Base-by-base conservation (phyloP, 331 rosid species). In the Stylosanthes scabra region DNA sequence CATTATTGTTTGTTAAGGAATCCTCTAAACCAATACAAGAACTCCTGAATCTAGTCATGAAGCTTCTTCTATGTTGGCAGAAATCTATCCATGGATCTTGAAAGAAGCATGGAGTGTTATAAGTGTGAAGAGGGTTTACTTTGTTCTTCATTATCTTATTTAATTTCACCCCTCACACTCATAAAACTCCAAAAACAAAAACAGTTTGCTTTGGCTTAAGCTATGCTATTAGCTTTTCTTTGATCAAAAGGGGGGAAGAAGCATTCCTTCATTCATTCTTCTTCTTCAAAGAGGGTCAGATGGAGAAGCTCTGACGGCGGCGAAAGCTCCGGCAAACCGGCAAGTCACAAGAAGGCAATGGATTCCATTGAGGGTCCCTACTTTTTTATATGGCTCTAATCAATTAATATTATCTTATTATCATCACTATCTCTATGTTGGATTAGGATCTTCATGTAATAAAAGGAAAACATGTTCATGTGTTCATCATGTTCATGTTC, bases 281-380 rank as follows among this genome's bases (percentile, higher is more conserved):
- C 37, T 31, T 3, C 37, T 31, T 31, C 5, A 31, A 3, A 31
- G 37, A 31, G 37, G 37, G 3, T 72, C 77, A 28, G 54, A 41
- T 12, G 80, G 76, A 63, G 71, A 54, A 74, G 83, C 37, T 31
- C 73, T 65, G 84, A 74, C 72, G 84, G 77, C 72, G 83, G 93
- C 83, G 76, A 75, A 15, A 42, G 84, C 80, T 10, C 57, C 47
- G 65, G 88, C 86, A 76, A 79, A 86, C 91, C 98, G 96, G 98
- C 98, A 92, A 90, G 98, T 92, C 96, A 92, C 81, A 74, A 60
- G 90, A 85, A 88, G 92, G 91, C 94, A 87, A 82, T 76, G 86
- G 93, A 81, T 84, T 86, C 86, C 74, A 41, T 78, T 80, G 71
- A 45, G 83, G 64, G 86, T 85, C 87, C 59, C 57, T 66, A 20